A percentile compares a stretch with the other conserved stretches of the same genome.
These are phyloP conservation scores for Penicillium waksmanii DNA, from an alignment of 495 filamentous ascomycete species.

Conservation along the genomic window DNA sequence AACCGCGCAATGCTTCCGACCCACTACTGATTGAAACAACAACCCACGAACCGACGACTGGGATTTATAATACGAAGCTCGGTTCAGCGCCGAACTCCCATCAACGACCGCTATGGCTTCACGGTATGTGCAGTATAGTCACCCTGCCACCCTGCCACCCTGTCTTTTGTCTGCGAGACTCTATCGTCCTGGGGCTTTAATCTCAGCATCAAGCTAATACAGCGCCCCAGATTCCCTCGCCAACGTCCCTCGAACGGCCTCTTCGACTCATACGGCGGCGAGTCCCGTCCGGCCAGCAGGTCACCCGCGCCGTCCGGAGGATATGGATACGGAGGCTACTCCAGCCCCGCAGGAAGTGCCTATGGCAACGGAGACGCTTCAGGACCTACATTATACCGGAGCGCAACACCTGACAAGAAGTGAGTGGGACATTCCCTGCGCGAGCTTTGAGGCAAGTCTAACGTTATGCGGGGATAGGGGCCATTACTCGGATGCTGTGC, in stretches of 20 bases:
- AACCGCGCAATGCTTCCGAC: slow-evolving; percentile 15
- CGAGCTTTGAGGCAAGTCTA: neutral
- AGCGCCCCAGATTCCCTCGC: slow-evolving; percentile 56
- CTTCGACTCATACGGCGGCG: slow-evolving; percentile 82
- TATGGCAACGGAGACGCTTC: slow-evolving; percentile 36
- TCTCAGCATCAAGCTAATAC: neutral
- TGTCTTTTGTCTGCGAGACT: neutral
- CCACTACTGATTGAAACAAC: neutral
- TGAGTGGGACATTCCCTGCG: slow-evolving; percentile 29
- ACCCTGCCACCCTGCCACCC: too few relatives aligned
- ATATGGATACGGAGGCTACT: slow-evolving; percentile 63
- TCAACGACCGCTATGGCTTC: slow-evolving; percentile 29
- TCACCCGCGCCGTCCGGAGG: slow-evolving; percentile 55
- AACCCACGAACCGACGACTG: neutral
- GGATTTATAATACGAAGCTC: neutral
- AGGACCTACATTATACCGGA: slow-evolving; percentile 47
- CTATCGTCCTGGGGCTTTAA: neutral
- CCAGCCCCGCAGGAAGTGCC: slow-evolving; percentile 49
- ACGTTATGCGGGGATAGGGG: slow-evolving; percentile 55
- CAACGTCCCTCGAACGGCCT: slow-evolving; percentile 82
- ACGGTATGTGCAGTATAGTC: slow-evolving; percentile 27
- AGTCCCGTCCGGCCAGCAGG: slow-evolving; percentile 52
- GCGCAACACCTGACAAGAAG: slow-evolving; percentile 85
- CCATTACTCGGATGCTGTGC: slow-evolving; percentile 90
- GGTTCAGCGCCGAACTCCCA: slow-evolving; percentile 10